Conservation (phyloP, 2,329 filamentous ascomycete species). For the Rhexocercosporidium sp. region DNA sequence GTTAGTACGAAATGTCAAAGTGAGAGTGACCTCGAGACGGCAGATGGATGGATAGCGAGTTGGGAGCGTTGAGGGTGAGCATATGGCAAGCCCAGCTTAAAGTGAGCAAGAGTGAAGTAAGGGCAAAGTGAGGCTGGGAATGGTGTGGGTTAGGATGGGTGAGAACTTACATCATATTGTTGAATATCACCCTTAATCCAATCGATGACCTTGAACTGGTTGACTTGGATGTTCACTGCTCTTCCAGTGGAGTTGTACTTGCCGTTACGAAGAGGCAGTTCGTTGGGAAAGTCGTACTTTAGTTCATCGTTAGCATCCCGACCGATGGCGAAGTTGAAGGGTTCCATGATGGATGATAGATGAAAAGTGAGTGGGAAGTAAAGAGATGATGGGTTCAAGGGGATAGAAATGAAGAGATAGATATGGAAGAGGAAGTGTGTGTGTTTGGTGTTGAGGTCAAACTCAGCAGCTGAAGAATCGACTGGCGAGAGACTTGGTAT, state of each 20-base stretch:
- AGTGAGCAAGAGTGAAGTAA: not conserved
- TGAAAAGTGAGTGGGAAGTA: constrained; percentile 9
- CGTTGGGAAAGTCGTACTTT: constrained; percentile 33
- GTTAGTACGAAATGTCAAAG: not conserved
- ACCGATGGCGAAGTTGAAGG: constrained; percentile 34
- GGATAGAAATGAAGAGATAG: constrained; percentile 12
- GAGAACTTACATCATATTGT: constrained; percentile 80
- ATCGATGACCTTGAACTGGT: constrained; percentile 72
- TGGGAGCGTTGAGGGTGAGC: not conserved
- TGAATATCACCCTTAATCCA: constrained; percentile 68
- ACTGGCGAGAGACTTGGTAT: constrained; percentile 12
- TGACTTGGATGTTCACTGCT: constrained; percentile 62
- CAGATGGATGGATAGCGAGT: not conserved
- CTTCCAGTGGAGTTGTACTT: constrained; percentile 62
- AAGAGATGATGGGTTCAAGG: constrained; percentile 9
- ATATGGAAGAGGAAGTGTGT: constrained; percentile 13
- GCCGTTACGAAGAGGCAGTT: constrained; percentile 52
- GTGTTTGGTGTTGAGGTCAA: constrained; percentile 18
- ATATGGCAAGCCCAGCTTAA: not conserved
- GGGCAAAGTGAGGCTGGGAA: not conserved
- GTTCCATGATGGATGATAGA: constrained; percentile 38
- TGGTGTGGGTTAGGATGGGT: not conserved
- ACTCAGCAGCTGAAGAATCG: constrained; percentile 27
- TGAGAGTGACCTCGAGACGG: not conserved
- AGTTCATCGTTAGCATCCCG: constrained; percentile 25